Base-by-base conservation (phyloP, 2,329 filamentous ascomycete genomes). In the Macroventuria anomochaeta region DNA sequence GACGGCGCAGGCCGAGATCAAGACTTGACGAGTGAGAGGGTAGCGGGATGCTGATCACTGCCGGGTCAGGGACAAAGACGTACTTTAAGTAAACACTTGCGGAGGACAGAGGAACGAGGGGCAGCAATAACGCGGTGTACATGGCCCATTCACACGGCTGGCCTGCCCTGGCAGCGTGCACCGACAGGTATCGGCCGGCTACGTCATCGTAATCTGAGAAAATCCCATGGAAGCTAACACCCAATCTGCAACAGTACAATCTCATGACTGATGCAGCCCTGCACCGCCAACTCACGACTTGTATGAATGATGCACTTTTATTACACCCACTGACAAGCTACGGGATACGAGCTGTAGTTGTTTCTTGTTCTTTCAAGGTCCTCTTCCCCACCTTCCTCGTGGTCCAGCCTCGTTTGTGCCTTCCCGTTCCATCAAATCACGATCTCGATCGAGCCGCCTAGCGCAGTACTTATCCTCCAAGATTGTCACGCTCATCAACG, bases 21-120 rank as follows among this genome's bases (percentile, higher is more conserved):
- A 62, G 65, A 55, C 61, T 65, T 56, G 58, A 57, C 47, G 37
- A 36, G 44, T 54, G 51, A 39, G 47, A 55, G 34, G 39, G 53
- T 56, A 59, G 59, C 55, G 53, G 59, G 49, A 44, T 46, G 65
- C 51, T 57, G 65, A 70, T 70, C 63, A 59, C 62, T 68, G 53
- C 67, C 62, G 47, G 59, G 58, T 55, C 53, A 59, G 60, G 66
- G 53, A 38, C 47, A 43, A 55, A 53, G 44, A 54, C 34, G 44
- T 49, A 49, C 34, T 54, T 53, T 49, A 54, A 54, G 34, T 46
- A 40, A 48, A 40, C 47, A 48, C 52, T 46, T 57, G 48, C 46
- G 50, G 47, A 54, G 53, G 38, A 61, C 43, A 52, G 46, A 46
- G 48, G 53, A 52, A 37, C 53, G 52, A 46, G 58, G 43, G 46